Conservation (phyloP, 2,329 filamentous ascomycete species). For the Didymella glomerata region DNA sequence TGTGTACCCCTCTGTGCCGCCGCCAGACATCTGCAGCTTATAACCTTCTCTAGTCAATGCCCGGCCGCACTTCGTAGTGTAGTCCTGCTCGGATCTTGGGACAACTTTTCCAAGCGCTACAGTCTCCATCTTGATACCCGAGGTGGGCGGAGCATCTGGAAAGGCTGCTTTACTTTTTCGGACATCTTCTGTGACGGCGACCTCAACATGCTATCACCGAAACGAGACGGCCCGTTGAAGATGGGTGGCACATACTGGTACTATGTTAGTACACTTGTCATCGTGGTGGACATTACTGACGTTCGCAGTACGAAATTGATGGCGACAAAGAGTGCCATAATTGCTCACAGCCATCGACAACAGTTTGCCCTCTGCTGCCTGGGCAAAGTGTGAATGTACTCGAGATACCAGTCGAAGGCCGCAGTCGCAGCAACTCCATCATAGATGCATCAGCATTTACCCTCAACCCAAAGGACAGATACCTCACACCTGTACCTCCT, state of each 20-base stretch:
- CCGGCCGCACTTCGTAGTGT: slow-evolving; percentile 68
- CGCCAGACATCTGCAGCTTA: slow-evolving; percentile 33
- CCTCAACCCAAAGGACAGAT: slow-evolving; percentile 81
- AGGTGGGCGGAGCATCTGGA: slow-evolving; percentile 80
- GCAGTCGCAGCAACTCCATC: slow-evolving; percentile 69
- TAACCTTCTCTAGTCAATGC: slow-evolving; percentile 42
- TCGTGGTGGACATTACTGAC: slow-evolving; percentile 21
- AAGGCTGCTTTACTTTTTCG: slow-evolving; percentile 85
- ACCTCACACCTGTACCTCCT: slow-evolving; percentile 69
- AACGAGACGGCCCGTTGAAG: slow-evolving; percentile 80
- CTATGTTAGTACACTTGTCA: slow-evolving; percentile 70
- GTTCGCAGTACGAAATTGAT: slow-evolving; percentile 79
- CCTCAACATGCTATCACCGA: slow-evolving; percentile 58
- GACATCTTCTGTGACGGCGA: slow-evolving; percentile 85
- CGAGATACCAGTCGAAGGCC: slow-evolving; percentile 74
- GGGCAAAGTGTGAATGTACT: slow-evolving; percentile 88
- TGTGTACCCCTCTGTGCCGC: slow-evolving; percentile 35
- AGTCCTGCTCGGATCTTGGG: slow-evolving; percentile 89
- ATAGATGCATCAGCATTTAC: slow-evolving; percentile 74
- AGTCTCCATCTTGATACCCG: slow-evolving; percentile 81
- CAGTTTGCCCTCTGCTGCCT: slow-evolving; percentile 82
- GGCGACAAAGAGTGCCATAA: slow-evolving; percentile 82
- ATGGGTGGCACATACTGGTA: slow-evolving; percentile 97
- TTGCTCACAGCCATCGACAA: slow-evolving; percentile 75
- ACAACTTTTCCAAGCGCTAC: slow-evolving; percentile 85